These are phyloP conservation scores for Sporothrix humicola DNA, from an alignment of 2,329 filamentous ascomycete genomes.

Conservation along the genomic window DNA sequence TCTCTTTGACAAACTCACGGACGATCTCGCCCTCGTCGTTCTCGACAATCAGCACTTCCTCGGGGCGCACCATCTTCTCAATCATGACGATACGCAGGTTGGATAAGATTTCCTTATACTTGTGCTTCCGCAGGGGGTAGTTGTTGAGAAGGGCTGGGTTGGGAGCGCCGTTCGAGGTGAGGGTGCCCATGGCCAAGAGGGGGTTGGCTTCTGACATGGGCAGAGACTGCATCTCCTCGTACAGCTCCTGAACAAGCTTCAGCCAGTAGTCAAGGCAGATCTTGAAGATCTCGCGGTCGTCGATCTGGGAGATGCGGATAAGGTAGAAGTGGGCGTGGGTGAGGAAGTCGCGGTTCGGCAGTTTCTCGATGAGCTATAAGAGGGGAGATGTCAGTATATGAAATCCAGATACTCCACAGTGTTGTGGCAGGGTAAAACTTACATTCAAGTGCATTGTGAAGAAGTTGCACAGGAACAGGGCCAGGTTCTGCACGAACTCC, in stretches of 20 bases:
- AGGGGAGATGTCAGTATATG: constrained; percentile 32
- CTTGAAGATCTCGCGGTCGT: constrained; percentile 99
- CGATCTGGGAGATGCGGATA: constrained; percentile 97
- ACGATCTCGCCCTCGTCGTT: constrained; percentile 99
- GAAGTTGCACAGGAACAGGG: constrained; percentile 95
- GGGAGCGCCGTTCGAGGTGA: constrained; percentile 80
- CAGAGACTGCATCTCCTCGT: constrained; percentile 97
- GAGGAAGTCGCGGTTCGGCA: constrained; percentile 93
- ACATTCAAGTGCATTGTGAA: constrained; percentile 91
- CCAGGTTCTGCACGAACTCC: constrained; percentile 96
- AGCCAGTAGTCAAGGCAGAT: constrained; percentile 99
- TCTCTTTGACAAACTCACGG: constrained; percentile 98
- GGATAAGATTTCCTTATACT: constrained; percentile 91
- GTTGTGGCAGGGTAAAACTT: constrained; percentile 42
- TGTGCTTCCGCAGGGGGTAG: constrained; percentile 95
- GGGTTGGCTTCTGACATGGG: constrained; percentile 89
- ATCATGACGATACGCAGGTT: constrained; percentile 98
- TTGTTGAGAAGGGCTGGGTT: constrained; percentile 85
- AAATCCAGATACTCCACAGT: neutral
- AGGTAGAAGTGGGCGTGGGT: constrained; percentile 97
- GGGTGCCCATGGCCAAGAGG: constrained; percentile 76
- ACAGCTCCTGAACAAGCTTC: constrained; percentile 95
- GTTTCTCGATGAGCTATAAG: constrained; percentile 82
- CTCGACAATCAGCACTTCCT: constrained; percentile 98
- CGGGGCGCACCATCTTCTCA: constrained; percentile 98